Conservation (phyloP, 129 eudicot species). For the Rutidosis leptorrhynchoides region DNA sequence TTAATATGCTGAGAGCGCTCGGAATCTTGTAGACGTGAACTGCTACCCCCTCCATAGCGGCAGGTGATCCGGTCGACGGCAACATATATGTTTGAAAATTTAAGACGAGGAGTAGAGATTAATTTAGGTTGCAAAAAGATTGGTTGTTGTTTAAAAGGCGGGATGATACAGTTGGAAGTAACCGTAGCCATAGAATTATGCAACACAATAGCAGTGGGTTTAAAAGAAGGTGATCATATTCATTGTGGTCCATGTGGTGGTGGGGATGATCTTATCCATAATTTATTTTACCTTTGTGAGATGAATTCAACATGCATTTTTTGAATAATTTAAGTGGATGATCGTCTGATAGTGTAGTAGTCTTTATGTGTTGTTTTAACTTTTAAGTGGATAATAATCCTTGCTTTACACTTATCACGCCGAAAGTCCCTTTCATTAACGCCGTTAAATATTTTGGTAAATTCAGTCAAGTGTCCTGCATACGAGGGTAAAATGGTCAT, state of each 20-base stretch:
- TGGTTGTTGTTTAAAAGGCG: constrained; percentile 16
- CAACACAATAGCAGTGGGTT: not conserved
- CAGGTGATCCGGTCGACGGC: constrained; percentile 29
- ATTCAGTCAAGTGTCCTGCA: too few species aligned
- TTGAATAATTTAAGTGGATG: too few species aligned
- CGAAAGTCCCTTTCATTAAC: too few species aligned
- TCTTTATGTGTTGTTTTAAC: too few species aligned
- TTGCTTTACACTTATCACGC: too few species aligned
- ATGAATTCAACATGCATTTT: not conserved
- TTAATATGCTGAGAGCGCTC: constrained; percentile 15
- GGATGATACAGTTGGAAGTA: constrained; percentile 12
- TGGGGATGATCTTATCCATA: constrained; percentile 26
- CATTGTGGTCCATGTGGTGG: constrained; percentile 21
- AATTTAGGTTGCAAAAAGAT: constrained; percentile 11
- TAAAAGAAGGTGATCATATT: not conserved
- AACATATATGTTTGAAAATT: constrained; percentile 12
- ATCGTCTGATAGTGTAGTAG: too few species aligned
- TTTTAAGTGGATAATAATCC: too few species aligned
- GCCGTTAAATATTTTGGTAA: too few species aligned
- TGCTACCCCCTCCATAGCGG: constrained; percentile 39
- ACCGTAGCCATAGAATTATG: constrained; percentile 29
- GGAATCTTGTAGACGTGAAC: constrained; percentile 37
- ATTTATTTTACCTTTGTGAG: not conserved
- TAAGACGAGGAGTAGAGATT: constrained; percentile 7
- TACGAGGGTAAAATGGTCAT: too few species aligned